Evolutionary conservation across 306 rosid genomes (phyloP), one percentile per base, ranked within the genome.

Genomic region (Pyrus pyrifolia): DNA sequence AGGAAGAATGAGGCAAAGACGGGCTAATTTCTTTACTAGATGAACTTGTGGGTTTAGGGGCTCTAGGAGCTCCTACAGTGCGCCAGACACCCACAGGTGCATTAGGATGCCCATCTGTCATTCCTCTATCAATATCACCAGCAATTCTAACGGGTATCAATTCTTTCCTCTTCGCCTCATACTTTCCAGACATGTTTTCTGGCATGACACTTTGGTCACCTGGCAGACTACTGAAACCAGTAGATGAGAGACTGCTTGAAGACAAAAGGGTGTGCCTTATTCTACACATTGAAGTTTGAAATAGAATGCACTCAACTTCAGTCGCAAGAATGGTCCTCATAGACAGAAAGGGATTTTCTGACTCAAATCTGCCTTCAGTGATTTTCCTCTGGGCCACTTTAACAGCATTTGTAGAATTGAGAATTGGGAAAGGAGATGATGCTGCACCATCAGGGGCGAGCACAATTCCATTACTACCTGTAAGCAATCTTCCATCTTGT

Each of bases 1-100:
- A 90, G 49, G 96, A 85, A 82, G 85, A 87, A 77, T 92, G 97
- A 74, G 93, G 82, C 86, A 90, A 90, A 68, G 97, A 89, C 67
- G 93, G 70, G 67, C 87, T 87, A 79, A 90, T 85, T 77, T 94
- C 98, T 87, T 90, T 81, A 81, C 79, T 88, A 13, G 91, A 88
- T 62, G 98, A 89, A 83, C 78, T 92, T 53, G 87, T 81, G 75
- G 97, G 83, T 81, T 88, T 95, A 64, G 91, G 73, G 72, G 81
- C 88, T 82, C 92, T 88, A 51, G 98, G 84, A 89, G 87, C 90
- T 59, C 91, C 95, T 67, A 89, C 96, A 53, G 97, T 72, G 76
- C 97, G 96, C 99, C 99, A 95, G 70, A 95, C 97, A 76, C 99
- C 97, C 79, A 92, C 95, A 80, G 97, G 97, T 11, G 96, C 93